Percentiles rank a stretch among this genome's conserved stretches.
phyloP scores from a whole-genome alignment of 352 stramenopile species.

The Phytophthora citricola region DNA sequence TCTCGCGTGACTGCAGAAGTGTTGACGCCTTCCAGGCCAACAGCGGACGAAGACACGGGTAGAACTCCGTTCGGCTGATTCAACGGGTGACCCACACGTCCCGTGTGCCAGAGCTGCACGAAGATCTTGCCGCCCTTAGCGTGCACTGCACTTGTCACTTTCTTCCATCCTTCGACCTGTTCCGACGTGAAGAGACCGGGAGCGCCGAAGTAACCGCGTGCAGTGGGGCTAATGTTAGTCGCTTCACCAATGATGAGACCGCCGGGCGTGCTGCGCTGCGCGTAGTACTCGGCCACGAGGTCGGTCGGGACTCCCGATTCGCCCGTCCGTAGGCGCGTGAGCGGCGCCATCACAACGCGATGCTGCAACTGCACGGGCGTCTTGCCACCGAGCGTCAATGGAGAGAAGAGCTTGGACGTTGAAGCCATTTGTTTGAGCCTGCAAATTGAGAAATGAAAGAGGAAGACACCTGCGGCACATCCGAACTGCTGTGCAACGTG shows the following conservation, averaged over 20 bases:
- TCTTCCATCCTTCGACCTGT: conserved; percentile 64
- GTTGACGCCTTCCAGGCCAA: conserved; percentile 36
- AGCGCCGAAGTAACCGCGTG: conserved; percentile 48
- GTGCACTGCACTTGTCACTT: conserved; percentile 71
- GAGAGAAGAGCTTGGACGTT: conserved; percentile 51
- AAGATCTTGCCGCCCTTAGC: conserved; percentile 79
- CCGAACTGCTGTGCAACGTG: conserved; percentile 14
- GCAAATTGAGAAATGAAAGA: conserved; percentile 14
- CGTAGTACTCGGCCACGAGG: conserved; percentile 68
- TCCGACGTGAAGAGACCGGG: conserved; percentile 51
- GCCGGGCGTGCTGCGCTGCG: conserved; percentile 56
- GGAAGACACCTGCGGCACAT: neutral
- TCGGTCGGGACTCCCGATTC: conserved; percentile 43
- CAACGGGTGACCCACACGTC: conserved; percentile 62
- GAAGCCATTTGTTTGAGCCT: conserved; percentile 10
- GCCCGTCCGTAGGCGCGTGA: conserved; percentile 54
- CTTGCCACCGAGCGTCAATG: conserved; percentile 51
- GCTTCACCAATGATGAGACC: conserved; percentile 73
- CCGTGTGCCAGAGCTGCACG: conserved; percentile 88
- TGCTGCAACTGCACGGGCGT: conserved; percentile 60
- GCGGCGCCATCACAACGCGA: conserved; percentile 73
- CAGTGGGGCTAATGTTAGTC: conserved; percentile 54
- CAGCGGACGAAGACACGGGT: conserved; percentile 53
- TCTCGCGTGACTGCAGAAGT: conserved; percentile 45
- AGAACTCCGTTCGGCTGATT: conserved; percentile 56